Conservation (phyloP, 2,329 filamentous ascomycete genomes). For the Hypomyces rosellus region DNA sequence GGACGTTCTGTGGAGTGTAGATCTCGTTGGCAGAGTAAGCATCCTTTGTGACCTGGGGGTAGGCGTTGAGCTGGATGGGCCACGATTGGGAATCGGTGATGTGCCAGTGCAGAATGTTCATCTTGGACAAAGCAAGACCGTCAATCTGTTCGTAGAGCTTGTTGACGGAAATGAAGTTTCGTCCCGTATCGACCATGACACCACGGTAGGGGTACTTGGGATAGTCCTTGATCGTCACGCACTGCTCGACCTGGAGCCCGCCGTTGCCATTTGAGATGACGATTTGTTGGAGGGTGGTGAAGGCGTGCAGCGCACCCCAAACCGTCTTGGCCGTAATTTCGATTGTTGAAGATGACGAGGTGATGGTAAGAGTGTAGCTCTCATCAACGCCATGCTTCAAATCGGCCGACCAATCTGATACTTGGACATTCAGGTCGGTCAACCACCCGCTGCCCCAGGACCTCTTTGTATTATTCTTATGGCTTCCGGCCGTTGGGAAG, state of each 20-base stretch:
- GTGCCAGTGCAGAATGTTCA: conserved; percentile 54
- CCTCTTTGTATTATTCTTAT: conserved; percentile 23
- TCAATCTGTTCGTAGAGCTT: conserved; percentile 51
- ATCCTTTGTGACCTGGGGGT: conserved; percentile 47
- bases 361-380: conserved; percentile 45
- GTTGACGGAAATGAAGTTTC: conserved; percentile 44
- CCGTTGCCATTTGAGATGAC: conserved; percentile 41
- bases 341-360: conserved; percentile 32
- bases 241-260: conserved; percentile 44
- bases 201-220: conserved; percentile 49
- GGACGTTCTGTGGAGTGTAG: conserved; percentile 38
- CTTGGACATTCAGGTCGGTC: conserved; percentile 37
- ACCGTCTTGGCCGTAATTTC: conserved; percentile 43
- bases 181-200: conserved; percentile 48
- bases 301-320: conserved; percentile 49
- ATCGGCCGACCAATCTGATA: conserved; percentile 38
- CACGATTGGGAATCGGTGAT: conserved; percentile 50
- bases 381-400: conserved; percentile 51
- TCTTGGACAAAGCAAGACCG: conserved; percentile 48
- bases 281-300: conserved; percentile 52
- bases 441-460: conserved; percentile 21
- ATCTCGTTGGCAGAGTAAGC: conserved; percentile 45
- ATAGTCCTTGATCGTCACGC: conserved; percentile 42
- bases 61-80: conserved; percentile 43
- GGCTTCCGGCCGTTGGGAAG: conserved; percentile 38